phyloP scores from a whole-genome alignment of 139 green algal species.

The Prasinococcaceae sp. region DNA sequence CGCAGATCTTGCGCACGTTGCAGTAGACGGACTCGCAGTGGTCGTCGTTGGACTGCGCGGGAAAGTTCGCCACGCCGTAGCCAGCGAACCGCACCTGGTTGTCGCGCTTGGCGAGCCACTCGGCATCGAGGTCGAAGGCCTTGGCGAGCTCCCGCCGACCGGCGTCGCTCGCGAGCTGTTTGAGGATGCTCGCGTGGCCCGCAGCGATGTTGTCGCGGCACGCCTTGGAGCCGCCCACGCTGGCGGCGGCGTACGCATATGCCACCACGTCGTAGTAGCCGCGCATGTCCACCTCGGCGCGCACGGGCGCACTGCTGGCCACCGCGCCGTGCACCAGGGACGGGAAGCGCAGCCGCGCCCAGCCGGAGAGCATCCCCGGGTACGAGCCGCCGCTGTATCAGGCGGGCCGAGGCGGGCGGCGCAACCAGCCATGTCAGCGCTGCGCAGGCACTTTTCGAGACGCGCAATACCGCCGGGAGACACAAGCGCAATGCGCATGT shows the following conservation, averaged over 20 bases:
- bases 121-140: background rate
- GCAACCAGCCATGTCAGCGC: background rate
- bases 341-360: background rate
- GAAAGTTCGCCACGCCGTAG: constrained; percentile 1
- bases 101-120: background rate
- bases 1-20: constrained; percentile 14
- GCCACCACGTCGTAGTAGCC: constrained; percentile 18
- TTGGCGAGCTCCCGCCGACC: background rate
- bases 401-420: background rate
- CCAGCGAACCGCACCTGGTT: background rate
- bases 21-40: constrained; percentile 1
- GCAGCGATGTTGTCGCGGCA: constrained; percentile 2
- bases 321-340: constrained; percentile 11
- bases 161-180: background rate
- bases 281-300: constrained; percentile 8
- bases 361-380: background rate
- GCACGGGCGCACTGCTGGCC: constrained; percentile 7
- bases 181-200: background rate
- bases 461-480: no score
- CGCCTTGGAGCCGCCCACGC: constrained; percentile 8
- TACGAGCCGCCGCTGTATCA: background rate
- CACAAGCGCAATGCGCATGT: no score
- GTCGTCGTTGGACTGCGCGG: constrained; percentile 16
- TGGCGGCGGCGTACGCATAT: background rate
- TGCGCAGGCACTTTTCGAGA: background rate